Conservation (phyloP, 306 rosid genomes). For the Corylus avellana region DNA sequence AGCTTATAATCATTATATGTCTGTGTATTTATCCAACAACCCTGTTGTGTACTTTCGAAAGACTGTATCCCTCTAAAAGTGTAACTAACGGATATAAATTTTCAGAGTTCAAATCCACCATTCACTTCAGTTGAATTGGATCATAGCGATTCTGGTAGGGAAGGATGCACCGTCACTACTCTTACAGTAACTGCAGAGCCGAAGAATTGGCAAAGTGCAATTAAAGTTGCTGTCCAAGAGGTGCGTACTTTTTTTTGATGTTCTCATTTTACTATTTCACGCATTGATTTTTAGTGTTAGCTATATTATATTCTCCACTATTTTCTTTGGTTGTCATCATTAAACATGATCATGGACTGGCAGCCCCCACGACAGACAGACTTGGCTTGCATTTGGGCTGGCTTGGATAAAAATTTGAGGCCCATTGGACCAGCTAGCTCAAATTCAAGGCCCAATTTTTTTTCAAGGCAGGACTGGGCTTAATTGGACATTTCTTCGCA, state of each 20-base stretch:
- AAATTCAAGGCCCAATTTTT: neutral
- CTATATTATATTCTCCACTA: neutral
- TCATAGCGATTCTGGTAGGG: slow-evolving; percentile 99
- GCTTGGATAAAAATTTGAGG: neutral
- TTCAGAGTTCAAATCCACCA: slow-evolving; percentile 98
- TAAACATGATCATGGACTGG: neutral
- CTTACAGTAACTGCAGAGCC: slow-evolving; percentile 97
- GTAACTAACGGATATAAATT: slow-evolving; percentile 31
- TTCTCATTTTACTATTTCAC: slow-evolving; percentile 18
- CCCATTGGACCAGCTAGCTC: neutral
- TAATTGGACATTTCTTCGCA: neutral
- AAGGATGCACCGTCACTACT: slow-evolving; percentile 99
- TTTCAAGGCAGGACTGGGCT: neutral
- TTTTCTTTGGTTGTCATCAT: neutral
- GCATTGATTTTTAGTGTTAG: slow-evolving; percentile 13
- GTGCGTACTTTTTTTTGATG: slow-evolving; percentile 48
- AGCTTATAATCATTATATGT: neutral
- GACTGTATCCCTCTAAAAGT: slow-evolving; percentile 24
- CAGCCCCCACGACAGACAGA: neutral
- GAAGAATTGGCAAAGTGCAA: slow-evolving; percentile 87
- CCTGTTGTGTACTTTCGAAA: slow-evolving; percentile 16
- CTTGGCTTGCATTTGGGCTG: neutral
- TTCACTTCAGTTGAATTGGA: slow-evolving; percentile 97
- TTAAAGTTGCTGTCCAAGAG: slow-evolving; percentile 98
- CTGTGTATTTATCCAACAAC: neutral